A percentile compares a stretch with the other conserved stretches of the same genome.
Conservation (phyloP, 2,329 filamentous ascomycete genomes). For the Alternaria burnsii region DNA sequence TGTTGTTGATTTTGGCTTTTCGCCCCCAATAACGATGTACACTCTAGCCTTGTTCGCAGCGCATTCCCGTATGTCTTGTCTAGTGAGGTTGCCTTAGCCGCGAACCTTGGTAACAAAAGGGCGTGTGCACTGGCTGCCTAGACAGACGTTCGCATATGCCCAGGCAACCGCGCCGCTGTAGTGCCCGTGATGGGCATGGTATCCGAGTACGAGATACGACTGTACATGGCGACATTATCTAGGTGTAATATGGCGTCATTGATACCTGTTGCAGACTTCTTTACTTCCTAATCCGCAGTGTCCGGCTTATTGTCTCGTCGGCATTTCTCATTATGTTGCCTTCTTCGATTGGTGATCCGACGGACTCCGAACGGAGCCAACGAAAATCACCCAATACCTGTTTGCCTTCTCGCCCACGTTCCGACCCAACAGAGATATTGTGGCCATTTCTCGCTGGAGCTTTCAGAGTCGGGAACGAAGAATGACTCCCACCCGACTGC, state of each 20-base stretch:
- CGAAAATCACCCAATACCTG: not conserved
- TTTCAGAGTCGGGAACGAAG: not conserved
- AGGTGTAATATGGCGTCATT: not conserved
- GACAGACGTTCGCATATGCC: conserved; percentile 7
- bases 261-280: not conserved
- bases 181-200: not conserved
- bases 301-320: not conserved
- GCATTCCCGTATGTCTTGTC: not conserved
- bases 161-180: conserved; percentile 2
- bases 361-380: not conserved
- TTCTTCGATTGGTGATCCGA: not conserved
- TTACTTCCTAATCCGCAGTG: not conserved
- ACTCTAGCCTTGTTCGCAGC: conserved; percentile 2
- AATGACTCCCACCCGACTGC: not conserved
- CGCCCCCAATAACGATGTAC: conserved; percentile 2
- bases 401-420: conserved; percentile 12
- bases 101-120: not conserved
- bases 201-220: conserved; percentile 1
- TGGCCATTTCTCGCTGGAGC: not conserved
- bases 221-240: not conserved
- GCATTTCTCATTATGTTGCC: not conserved
- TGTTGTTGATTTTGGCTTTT: conserved; percentile 12
- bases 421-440: not conserved
- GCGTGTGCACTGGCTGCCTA: conserved; percentile 1
- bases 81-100: conserved; percentile 4